These are phyloP conservation scores for Fusarium nygamai DNA, from an alignment of 2,329 filamentous ascomycete genomes.

Conservation along the genomic window DNA sequence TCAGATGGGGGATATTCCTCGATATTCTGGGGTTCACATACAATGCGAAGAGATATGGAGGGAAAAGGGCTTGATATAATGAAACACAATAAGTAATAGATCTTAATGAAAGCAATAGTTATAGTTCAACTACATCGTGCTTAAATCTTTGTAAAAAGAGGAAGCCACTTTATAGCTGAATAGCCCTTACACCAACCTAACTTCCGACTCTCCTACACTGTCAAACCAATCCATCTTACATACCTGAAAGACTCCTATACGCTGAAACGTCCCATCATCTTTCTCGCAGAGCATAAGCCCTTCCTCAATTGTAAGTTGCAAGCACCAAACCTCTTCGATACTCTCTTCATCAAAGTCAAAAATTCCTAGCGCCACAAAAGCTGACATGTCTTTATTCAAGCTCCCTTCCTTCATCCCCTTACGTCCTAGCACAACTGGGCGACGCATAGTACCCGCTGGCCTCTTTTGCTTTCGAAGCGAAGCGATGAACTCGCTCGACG, in stretches of 20 bases:
- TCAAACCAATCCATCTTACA: conserved; percentile 1
- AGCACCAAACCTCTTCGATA: not conserved
- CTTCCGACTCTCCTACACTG: not conserved
- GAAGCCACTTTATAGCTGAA: no score
- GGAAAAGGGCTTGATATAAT: conserved; percentile 31
- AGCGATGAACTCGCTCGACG: not conserved
- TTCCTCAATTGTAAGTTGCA: not conserved
- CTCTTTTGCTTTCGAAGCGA: not conserved
- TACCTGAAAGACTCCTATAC: not conserved
- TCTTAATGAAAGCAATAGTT: no score
- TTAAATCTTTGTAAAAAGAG: fast-evolving
- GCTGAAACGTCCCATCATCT: not conserved
- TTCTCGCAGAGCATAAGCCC: not conserved
- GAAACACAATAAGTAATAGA: not conserved
- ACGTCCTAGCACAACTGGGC: not conserved
- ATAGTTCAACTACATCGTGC: fast-evolving
- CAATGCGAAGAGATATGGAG: conserved; percentile 50
- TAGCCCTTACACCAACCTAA: not conserved
- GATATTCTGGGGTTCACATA: conserved; percentile 45
- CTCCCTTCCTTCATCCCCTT: not conserved
- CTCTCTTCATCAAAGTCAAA: conserved; percentile 8
- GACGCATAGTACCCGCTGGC: not conserved
- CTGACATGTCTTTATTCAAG: not conserved
- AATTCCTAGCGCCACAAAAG: not conserved
- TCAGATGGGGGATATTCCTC: conserved; percentile 48